Conservation (phyloP, 257 asterid genomes). For the Nicotiana noctiflora region DNA sequence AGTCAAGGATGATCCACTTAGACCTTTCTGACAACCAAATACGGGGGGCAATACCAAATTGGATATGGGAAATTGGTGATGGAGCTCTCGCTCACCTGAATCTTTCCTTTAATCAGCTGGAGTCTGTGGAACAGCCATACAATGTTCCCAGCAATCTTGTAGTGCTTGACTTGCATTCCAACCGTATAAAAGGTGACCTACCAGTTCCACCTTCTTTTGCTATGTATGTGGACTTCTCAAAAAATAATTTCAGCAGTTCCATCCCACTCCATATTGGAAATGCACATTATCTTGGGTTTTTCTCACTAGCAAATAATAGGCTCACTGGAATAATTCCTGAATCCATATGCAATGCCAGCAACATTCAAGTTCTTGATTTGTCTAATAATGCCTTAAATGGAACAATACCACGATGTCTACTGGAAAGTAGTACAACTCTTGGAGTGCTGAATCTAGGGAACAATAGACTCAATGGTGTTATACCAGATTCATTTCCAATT, state of each 20-base stretch:
- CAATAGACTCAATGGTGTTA: slow-evolving; percentile 26
- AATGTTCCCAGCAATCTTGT: slow-evolving; percentile 2
- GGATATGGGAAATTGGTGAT: slow-evolving; percentile 46
- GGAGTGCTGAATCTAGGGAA: slow-evolving; percentile 28
- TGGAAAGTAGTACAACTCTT: background rate
- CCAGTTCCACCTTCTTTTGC: slow-evolving; percentile 28
- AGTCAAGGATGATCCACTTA: slow-evolving; percentile 9
- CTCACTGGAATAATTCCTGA: slow-evolving; percentile 37
- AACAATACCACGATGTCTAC: slow-evolving; percentile 29
- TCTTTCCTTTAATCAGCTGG: slow-evolving; percentile 35
- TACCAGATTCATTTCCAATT: slow-evolving; percentile 26
- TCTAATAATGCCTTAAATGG: slow-evolving; percentile 34
- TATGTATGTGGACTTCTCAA: slow-evolving; percentile 35
- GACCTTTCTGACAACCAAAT: slow-evolving; percentile 49
- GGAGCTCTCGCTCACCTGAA: slow-evolving; percentile 24
- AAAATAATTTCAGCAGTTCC: slow-evolving; percentile 33
- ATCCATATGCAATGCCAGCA: slow-evolving; percentile 27
- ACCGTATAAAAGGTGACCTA: slow-evolving; percentile 21
- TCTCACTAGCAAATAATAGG: slow-evolving; percentile 25
- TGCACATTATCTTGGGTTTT: slow-evolving; percentile 3
- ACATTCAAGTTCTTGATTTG: slow-evolving; percentile 37
- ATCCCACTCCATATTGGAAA: slow-evolving; percentile 28
- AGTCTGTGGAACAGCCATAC: slow-evolving; percentile 29
- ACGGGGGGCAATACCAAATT: slow-evolving; percentile 37
- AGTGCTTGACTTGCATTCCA: slow-evolving; percentile 30